These are phyloP conservation scores for Pythium utonaiense DNA, from an alignment of 352 stramenopile species.

Conservation along the genomic window DNA sequence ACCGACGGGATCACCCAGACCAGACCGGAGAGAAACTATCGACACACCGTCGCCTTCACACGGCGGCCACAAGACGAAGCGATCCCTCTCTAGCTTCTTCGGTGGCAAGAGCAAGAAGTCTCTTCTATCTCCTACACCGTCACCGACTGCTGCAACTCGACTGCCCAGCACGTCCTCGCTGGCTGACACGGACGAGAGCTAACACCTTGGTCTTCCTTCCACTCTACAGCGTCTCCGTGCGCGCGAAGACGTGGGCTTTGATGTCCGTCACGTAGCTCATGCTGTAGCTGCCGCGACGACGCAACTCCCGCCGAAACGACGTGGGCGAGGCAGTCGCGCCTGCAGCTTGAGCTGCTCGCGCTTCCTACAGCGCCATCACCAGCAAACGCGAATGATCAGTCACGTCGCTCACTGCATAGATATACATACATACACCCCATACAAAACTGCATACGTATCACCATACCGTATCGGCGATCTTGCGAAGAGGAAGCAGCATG, in stretches of 20 bases:
- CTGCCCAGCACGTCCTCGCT: not conserved
- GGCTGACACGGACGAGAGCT: not conserved
- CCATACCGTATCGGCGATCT: constrained; percentile 40
- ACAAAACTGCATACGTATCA: constrained; percentile 23
- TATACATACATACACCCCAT: not conserved
- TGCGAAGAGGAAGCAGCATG: constrained; percentile 53
- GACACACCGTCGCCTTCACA: constrained; percentile 1
- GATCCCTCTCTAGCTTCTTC: constrained; percentile 5
- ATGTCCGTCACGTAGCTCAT: constrained; percentile 89
- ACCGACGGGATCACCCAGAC: not conserved
- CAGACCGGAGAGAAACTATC: constrained; percentile 12
- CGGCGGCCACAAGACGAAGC: not conserved
- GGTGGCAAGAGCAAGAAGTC: constrained; percentile 11
- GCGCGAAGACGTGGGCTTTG: constrained; percentile 79
- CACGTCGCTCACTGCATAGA: not conserved
- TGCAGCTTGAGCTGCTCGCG: constrained; percentile 14
- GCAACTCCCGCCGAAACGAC: constrained; percentile 77
- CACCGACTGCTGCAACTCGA: not conserved
- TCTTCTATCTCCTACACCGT: not conserved
- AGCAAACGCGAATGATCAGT: not conserved
- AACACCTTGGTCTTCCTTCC: too few relatives aligned
- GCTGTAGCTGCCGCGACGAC: constrained; percentile 82
- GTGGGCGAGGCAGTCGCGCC: constrained; percentile 29
- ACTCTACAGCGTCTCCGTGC: constrained; percentile 30
- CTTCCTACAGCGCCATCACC: too few relatives aligned